Evolutionary conservation across 352 stramenopile genomes (phyloP).

Genomic region (Pythium periplocum): DNA sequence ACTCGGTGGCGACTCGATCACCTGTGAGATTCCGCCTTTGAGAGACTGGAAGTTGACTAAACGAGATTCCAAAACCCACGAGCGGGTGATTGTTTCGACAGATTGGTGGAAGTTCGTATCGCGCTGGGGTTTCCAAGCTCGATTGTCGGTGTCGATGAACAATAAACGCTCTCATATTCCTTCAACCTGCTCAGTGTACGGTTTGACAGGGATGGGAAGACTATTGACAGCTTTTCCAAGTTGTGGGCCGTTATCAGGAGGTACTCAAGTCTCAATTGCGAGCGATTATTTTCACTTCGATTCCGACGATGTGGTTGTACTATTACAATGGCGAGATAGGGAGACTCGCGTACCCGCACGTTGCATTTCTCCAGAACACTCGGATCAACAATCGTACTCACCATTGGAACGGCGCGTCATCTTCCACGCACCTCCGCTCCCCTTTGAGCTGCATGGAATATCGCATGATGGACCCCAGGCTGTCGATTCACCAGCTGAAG

Average conservation of each 20-base stretch:
- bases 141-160: constrained; percentile 48
- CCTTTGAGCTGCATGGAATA: constrained; percentile 17
- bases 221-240: constrained; percentile 34
- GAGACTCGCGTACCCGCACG: constrained; percentile 22
- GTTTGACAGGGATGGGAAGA: constrained; percentile 21
- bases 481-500: constrained; percentile 20
- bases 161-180: constrained; percentile 7
- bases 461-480: constrained; percentile 12
- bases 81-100: constrained; percentile 10
- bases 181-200: constrained; percentile 16
- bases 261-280: constrained; percentile 42
- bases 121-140: constrained; percentile 11
- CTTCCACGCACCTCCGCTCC: constrained; percentile 34
- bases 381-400: background rate
- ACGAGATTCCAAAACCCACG: constrained; percentile 5
- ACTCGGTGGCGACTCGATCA: constrained; percentile 21
- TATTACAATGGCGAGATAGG: constrained; percentile 39
- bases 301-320: constrained; percentile 40
- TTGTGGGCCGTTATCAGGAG: constrained; percentile 30
- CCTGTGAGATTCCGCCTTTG: constrained; percentile 33
- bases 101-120: constrained; percentile 22
- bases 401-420: constrained; percentile 29
- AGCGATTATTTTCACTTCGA: constrained; percentile 57
- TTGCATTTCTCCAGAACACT: constrained; percentile 17
- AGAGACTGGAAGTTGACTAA: constrained; percentile 26